A percentile compares a stretch with the other conserved stretches of the same genome.
Evolutionary conservation across 2,329 filamentous ascomycete species (phyloP).

Genomic region (Pseudocercospora eumusae): DNA sequence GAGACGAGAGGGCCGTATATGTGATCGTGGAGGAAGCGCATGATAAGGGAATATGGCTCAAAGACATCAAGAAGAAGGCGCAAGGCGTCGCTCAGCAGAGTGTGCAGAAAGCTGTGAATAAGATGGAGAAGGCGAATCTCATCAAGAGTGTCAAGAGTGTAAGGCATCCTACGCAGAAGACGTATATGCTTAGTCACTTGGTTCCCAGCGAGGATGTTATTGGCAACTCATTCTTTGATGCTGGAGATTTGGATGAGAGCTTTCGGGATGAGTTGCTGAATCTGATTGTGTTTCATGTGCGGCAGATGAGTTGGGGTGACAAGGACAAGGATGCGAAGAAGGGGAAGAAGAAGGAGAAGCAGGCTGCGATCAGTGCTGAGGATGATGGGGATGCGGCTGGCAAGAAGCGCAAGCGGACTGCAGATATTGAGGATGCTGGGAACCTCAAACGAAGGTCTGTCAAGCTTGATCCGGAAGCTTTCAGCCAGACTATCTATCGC

Average conservation of each 20-base stretch:
- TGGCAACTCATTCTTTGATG: conserved; percentile 91
- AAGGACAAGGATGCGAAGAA: conserved; percentile 37
- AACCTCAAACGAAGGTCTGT: conserved; percentile 20
- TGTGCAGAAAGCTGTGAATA: conserved; percentile 79
- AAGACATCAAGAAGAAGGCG: conserved; percentile 74
- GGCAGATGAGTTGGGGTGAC: conserved; percentile 69
- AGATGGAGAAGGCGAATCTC: conserved; percentile 76
- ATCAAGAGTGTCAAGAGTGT: conserved; percentile 90
- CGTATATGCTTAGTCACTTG: conserved; percentile 89
- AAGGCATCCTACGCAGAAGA: conserved; percentile 86
- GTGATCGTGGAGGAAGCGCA: conserved; percentile 83
- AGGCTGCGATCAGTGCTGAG: conserved; percentile 14
- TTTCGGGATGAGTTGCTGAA: conserved; percentile 78
- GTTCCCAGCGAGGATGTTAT: conserved; percentile 86
- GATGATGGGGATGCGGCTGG: conserved; percentile 16
- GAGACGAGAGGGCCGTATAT: conserved; percentile 84
- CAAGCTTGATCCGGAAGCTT: conserved; percentile 25
- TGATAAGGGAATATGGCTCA: conserved; percentile 86
- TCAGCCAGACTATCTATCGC: conserved; percentile 36
- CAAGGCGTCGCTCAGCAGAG: conserved; percentile 79
- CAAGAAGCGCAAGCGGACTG: conserved; percentile 36
- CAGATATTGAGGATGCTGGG: conserved; percentile 37
- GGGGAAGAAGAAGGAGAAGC: conserved; percentile 8
- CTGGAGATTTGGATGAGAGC: conserved; percentile 83
- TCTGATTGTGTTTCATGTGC: conserved; percentile 73